Conservation (phyloP, 805 yeast genomes). For the Suhomyces prunicola region DNA sequence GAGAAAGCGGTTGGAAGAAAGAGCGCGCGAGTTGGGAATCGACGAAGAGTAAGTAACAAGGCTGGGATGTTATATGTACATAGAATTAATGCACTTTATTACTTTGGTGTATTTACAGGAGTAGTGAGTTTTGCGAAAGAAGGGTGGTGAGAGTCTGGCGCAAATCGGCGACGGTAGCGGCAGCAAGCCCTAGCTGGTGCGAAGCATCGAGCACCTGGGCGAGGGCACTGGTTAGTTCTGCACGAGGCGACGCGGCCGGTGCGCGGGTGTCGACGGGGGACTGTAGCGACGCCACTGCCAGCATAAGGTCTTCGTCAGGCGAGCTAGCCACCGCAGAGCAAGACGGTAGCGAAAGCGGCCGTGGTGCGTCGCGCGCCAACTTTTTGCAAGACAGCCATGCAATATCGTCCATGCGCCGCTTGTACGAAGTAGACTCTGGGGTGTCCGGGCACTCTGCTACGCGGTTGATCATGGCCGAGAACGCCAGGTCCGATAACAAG, state of each 20-base stretch:
- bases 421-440: not conserved
- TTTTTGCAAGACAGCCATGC: not conserved
- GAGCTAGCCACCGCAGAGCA: not conserved
- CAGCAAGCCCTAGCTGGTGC: not conserved
- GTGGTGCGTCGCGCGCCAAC: not conserved
- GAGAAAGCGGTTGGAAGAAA: slow-evolving; percentile 69
- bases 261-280: not conserved
- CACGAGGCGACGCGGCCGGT: not conserved
- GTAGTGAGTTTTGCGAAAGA: not conserved
- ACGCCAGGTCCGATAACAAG: not conserved
- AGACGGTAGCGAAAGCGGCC: not conserved
- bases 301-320: not conserved
- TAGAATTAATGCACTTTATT: not conserved
- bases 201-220: not conserved
- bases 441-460: not conserved
- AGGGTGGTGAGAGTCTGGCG: not conserved
- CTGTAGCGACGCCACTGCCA: not conserved
- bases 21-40: slow-evolving; percentile 67
- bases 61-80: not conserved
- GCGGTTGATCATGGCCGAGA: not conserved
- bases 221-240: not conserved
- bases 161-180: not conserved
- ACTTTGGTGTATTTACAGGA: not conserved
- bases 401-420: not conserved
- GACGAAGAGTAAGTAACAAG: slow-evolving; percentile 26